Evolutionary conservation across 495 filamentous ascomycete species (phyloP).

Genomic region (Penicillium pulvis): DNA sequence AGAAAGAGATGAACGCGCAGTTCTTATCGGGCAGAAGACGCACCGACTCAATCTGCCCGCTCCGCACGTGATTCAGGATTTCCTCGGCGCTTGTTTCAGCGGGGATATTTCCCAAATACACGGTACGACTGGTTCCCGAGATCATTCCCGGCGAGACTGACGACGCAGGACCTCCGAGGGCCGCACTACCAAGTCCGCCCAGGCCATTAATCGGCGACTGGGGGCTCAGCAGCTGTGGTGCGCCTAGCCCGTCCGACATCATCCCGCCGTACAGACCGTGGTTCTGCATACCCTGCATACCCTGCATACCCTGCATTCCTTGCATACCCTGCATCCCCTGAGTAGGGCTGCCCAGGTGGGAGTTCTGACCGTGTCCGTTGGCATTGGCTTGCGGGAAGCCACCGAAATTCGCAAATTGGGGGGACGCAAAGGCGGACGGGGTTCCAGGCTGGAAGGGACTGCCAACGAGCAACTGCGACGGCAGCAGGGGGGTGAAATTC

Average conservation of each 20-base stretch:
- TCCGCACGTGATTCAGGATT: constrained; percentile 94
- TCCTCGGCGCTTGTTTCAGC: constrained; percentile 98
- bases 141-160: constrained; percentile 78
- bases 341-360: constrained; percentile 58
- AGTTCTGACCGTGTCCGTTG: constrained; percentile 58
- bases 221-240: constrained; percentile 71
- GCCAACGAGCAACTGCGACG: constrained; percentile 90
- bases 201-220: constrained; percentile 85
- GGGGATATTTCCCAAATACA: constrained; percentile 97
- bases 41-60: constrained; percentile 98
- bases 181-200: constrained; percentile 57
- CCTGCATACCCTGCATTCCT: no score
- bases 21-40: constrained; percentile 97
- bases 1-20: constrained; percentile 98
- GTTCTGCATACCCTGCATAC: constrained; percentile 46
- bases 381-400: constrained; percentile 71
- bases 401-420: constrained; percentile 84
- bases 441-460: constrained; percentile 97
- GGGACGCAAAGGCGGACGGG: constrained; percentile 82
- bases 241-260: constrained; percentile 72
- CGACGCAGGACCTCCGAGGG: constrained; percentile 63
- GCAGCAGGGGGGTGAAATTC: constrained; percentile 96
- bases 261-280: constrained; percentile 77
- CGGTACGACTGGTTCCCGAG: constrained; percentile 90
- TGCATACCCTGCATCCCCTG: constrained; percentile 32